phyloP scores from a whole-genome alignment of 148 eudicot genomes.

The Heliosperma pusillum region DNA sequence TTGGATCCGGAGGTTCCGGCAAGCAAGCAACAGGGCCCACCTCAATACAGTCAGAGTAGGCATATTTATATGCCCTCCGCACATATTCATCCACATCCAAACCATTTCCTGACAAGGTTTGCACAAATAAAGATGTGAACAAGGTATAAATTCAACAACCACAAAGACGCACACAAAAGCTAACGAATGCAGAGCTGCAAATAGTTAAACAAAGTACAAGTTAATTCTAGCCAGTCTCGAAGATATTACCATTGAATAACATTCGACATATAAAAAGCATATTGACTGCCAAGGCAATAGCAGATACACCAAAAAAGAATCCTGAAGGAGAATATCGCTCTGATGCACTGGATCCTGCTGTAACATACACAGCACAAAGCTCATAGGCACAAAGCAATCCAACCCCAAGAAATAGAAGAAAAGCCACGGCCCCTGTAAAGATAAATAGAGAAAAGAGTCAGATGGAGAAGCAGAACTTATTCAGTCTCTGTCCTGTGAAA shows the following conservation, averaged over 20 bases:
- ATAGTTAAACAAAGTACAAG: neutral
- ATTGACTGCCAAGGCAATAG: conserved; percentile 93
- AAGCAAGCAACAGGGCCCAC: conserved; percentile 90
- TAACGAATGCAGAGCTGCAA: neutral
- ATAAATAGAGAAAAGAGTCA: neutral
- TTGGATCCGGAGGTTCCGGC: conserved; percentile 97
- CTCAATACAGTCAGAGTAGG: conserved; percentile 96
- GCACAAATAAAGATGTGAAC: neutral
- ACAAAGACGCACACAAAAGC: neutral
- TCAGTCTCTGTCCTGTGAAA: neutral
- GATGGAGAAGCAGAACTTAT: neutral
- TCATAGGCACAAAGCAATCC: conserved; percentile 92
- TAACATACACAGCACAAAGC: conserved; percentile 94
- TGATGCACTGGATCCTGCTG: conserved; percentile 81
- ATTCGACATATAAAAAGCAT: conserved; percentile 99
- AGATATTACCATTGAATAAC: conserved; percentile 84
- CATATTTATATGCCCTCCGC: conserved; percentile 90
- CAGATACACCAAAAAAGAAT: conserved; percentile 99
- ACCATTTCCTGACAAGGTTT: conserved; percentile 70
- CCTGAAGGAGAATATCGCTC: conserved; percentile 93
- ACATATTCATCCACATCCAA: conserved; percentile 97
- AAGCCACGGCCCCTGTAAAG: conserved; percentile 86
- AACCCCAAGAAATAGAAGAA: conserved; percentile 89
- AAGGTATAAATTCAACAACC: neutral
- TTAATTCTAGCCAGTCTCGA: neutral